Percentiles rank a stretch among this genome's conserved stretches.
These are phyloP conservation scores for Phytopythium aichiense DNA, from an alignment of 352 stramenopile species.

Conservation along the genomic window DNA sequence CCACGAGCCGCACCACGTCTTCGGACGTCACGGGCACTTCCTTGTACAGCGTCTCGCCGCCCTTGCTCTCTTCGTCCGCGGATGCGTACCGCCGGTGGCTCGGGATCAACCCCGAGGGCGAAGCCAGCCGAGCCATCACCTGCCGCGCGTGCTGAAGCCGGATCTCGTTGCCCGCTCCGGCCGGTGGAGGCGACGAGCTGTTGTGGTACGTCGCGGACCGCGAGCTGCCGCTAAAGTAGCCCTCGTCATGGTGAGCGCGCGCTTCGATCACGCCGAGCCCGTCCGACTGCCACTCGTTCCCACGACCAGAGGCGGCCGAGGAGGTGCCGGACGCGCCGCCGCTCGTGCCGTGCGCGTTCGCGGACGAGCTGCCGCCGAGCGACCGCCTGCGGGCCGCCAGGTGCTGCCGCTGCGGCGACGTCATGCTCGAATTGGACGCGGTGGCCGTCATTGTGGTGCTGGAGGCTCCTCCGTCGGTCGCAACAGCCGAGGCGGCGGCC, in stretches of 20 bases:
- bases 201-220: background rate
- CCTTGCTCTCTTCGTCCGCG: conserved; percentile 27
- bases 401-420: conserved; percentile 13
- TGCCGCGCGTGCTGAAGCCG: conserved; percentile 2
- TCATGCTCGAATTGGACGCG: conserved; percentile 10
- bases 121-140: background rate
- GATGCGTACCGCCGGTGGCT: background rate
- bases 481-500: background rate
- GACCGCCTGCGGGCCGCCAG: background rate
- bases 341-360: background rate
- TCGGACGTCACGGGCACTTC: conserved; percentile 66
- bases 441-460: background rate
- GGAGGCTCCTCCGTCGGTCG: conserved; percentile 3
- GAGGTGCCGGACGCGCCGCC: background rate
- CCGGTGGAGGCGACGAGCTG: background rate
- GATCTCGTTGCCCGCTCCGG: background rate
- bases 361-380: background rate
- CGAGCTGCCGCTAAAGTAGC: conserved; percentile 3
- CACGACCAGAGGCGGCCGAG: background rate
- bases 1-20: conserved; percentile 70
- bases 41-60: conserved; percentile 32
- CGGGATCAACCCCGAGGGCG: background rate
- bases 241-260: background rate
- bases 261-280: background rate
- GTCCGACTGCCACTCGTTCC: background rate